These are phyloP conservation scores for Cinchona pubescens DNA, from an alignment of 257 asterid genomes.

Conservation along the genomic window DNA sequence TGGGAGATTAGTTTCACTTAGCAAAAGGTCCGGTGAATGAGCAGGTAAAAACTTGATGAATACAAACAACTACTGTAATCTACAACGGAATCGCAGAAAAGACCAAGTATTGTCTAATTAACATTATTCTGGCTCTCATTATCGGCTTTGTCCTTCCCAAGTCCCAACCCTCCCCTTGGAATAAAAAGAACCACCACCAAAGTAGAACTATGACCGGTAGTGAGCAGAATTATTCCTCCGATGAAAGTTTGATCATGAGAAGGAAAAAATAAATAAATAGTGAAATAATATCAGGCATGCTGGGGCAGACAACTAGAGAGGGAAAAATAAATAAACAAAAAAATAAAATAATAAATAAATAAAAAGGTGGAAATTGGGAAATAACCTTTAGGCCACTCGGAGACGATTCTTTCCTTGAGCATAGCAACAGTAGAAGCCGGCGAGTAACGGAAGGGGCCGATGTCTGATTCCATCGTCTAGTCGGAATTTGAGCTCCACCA, in stretches of 20 bases:
- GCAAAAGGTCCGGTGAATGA: not conserved
- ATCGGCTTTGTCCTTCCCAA: too few relatives aligned
- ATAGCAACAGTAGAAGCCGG: slow-evolving; percentile 80
- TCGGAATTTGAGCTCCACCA: slow-evolving; percentile 82
- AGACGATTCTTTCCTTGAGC: slow-evolving; percentile 75
- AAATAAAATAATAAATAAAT: not conserved
- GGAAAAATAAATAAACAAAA: not conserved
- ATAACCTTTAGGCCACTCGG: slow-evolving; percentile 48
- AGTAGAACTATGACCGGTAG: not conserved
- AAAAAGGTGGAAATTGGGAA: not conserved
- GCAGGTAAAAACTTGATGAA: not conserved
- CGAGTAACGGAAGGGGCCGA: slow-evolving; percentile 85
- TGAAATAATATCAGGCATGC: not conserved
- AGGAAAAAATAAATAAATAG: not conserved
- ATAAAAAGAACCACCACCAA: not conserved
- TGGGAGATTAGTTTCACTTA: not conserved
- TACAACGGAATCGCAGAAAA: not conserved
- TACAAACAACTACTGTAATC: not conserved
- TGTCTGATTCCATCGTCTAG: slow-evolving; percentile 91
- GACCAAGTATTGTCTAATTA: not conserved
- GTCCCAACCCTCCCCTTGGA: not conserved
- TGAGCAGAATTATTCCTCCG: not conserved
- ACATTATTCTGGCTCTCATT: not conserved
- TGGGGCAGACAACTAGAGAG: too few relatives aligned
- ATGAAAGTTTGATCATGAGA: not conserved